Percentiles rank a stretch among this genome's conserved stretches.
Conservation (phyloP, 441 rosid genomes). For the Kokia cookei region DNA sequence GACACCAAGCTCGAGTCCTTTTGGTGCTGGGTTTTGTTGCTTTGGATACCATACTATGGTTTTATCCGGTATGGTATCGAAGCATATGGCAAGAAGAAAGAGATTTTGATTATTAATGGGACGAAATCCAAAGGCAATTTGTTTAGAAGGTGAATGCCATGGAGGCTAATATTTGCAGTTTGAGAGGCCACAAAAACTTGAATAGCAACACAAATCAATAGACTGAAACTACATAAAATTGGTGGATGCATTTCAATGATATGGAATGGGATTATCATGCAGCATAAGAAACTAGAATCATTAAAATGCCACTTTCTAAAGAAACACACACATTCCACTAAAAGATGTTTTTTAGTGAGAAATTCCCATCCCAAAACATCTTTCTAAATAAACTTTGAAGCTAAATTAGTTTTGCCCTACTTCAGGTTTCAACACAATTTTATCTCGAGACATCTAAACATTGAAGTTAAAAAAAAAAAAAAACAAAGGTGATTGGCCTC, state of each 20-base stretch:
- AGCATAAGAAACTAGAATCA: background rate
- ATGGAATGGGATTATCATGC: background rate
- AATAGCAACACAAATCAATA: constrained; percentile 9
- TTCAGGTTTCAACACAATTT: too few relatives aligned
- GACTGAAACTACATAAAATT: background rate
- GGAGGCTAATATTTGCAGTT: constrained; percentile 1
- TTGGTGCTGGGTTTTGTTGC: background rate
- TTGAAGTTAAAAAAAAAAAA: too few relatives aligned
- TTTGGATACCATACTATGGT: constrained; percentile 26
- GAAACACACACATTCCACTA: too few relatives aligned
- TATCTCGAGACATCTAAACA: too few relatives aligned
- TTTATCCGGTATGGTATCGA: constrained; percentile 16
- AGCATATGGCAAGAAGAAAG: constrained; percentile 24
- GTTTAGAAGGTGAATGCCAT: constrained; percentile 34
- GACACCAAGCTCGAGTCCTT: constrained; percentile 7
- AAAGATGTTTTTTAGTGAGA: too few relatives aligned
- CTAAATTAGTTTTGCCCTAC: too few relatives aligned
- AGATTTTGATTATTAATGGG: background rate
- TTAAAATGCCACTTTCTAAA: too few relatives aligned
- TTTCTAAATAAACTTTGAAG: too few relatives aligned
- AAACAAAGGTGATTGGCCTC: too few relatives aligned
- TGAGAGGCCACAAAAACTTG: constrained; percentile 12
- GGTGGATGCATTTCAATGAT: background rate
- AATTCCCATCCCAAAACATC: too few relatives aligned
- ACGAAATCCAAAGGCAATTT: constrained; percentile 35